Evolutionary conservation across 768 basidiomycete genomes (phyloP).

Genomic region (Termitomyces sp.): DNA sequence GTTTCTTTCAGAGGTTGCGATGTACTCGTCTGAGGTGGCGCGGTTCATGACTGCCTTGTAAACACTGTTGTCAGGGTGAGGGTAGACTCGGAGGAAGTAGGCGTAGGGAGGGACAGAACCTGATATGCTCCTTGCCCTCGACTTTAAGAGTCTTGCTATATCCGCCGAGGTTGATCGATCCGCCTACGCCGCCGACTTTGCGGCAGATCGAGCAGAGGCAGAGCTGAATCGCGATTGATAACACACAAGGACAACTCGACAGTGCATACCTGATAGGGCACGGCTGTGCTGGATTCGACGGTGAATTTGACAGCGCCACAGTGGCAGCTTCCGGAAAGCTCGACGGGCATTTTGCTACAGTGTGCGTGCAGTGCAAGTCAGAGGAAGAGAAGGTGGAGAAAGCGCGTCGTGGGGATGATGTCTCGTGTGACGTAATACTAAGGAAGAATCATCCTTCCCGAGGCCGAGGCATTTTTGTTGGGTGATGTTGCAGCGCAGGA

Average conservation of each 20-base stretch:
- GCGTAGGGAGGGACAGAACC: slow-evolving; percentile 27
- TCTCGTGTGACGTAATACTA: slow-evolving; percentile 11
- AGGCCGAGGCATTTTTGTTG: too few relatives aligned
- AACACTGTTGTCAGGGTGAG: slow-evolving; percentile 48
- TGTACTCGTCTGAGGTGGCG: slow-evolving; percentile 43
- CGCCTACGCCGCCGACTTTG: slow-evolving; percentile 62
- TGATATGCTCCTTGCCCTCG: slow-evolving; percentile 50
- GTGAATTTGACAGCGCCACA: slow-evolving; percentile 48
- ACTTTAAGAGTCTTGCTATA: slow-evolving; percentile 22
- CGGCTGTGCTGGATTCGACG: slow-evolving; percentile 49
- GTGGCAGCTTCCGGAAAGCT: slow-evolving; percentile 53
- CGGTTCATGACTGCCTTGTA: slow-evolving; percentile 61
- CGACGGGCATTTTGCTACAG: slow-evolving; percentile 61
- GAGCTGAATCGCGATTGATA: slow-evolving; percentile 33
- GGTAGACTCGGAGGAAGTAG: too few relatives aligned
- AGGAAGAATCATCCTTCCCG: too few relatives aligned
- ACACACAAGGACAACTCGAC: too few relatives aligned
- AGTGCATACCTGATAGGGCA: slow-evolving; percentile 53
- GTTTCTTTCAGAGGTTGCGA: too few relatives aligned
- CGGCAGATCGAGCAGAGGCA: slow-evolving; percentile 70
- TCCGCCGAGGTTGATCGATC: slow-evolving; percentile 62
- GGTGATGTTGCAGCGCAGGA: too few relatives aligned
- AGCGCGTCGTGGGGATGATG: too few relatives aligned
- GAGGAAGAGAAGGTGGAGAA: too few relatives aligned
- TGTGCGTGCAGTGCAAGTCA: too few relatives aligned